Conservation (phyloP, 768 basidiomycete species). For the Ephemerocybe angulata region DNA sequence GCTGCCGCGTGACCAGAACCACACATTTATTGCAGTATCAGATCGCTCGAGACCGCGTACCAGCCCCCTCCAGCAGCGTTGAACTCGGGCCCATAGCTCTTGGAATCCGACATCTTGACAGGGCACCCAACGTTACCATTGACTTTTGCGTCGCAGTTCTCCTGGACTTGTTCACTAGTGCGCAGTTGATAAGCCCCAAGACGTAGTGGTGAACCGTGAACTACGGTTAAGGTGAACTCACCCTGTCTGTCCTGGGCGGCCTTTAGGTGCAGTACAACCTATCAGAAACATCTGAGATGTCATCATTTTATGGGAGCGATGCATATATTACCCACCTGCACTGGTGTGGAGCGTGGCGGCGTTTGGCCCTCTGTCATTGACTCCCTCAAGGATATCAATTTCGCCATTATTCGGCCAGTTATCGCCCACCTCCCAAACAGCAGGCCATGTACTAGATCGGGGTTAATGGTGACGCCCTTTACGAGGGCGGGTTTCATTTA, state of each 20-base stretch:
- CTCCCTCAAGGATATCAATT: conserved; percentile 40
- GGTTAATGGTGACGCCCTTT: background rate
- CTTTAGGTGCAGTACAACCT: no score
- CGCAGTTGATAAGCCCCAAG: conserved; percentile 24
- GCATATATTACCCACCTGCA: background rate
- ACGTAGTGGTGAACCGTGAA: conserved; percentile 46
- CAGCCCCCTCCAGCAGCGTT: conserved; percentile 60
- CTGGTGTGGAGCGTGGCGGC: conserved; percentile 35
- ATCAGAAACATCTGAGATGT: no score
- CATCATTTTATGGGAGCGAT: no score
- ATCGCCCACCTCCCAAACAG: conserved; percentile 49
- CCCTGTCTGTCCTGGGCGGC: conserved; percentile 47
- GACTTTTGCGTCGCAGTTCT: conserved; percentile 21
- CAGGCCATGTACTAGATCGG: conserved; percentile 40
- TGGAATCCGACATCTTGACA: conserved; percentile 27
- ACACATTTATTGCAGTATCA: conserved; percentile 54
- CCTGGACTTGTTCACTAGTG: conserved; percentile 8
- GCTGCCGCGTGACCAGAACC: conserved; percentile 66
- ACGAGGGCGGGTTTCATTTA: background rate
- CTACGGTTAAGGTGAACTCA: no score
- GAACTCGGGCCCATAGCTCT: conserved; percentile 56
- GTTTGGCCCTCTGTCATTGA: conserved; percentile 36
- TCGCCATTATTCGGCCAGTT: conserved; percentile 49
- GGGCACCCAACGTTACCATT: conserved; percentile 28
- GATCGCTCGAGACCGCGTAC: conserved; percentile 67